phyloP scores from a whole-genome alignment of 2,329 filamentous ascomycete species.

The Alternaria triticina region DNA sequence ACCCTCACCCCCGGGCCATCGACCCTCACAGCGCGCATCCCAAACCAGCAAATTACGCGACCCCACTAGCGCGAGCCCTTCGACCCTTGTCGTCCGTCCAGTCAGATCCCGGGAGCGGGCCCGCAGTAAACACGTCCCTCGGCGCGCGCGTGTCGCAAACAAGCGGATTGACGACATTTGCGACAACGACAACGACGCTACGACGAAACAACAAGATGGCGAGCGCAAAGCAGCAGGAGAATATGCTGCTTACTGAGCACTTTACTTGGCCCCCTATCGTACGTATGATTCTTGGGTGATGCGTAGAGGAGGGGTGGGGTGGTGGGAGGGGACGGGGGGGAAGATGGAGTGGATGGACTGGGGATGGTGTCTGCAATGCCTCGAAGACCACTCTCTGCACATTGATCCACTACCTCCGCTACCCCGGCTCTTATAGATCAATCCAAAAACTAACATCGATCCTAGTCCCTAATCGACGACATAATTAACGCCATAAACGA shows the following conservation, averaged over 20 bases:
- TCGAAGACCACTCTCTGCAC: background rate
- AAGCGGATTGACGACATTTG: conserved; percentile 8
- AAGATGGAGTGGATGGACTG: background rate
- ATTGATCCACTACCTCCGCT: too few relatives aligned
- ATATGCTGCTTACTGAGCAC: conserved; percentile 85
- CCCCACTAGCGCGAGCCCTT: conserved; percentile 4
- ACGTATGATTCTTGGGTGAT: conserved; percentile 41
- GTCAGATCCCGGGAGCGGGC: conserved; percentile 11
- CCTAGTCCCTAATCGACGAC: conserved; percentile 89
- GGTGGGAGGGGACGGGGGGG: background rate
- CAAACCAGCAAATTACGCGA: conserved; percentile 2
- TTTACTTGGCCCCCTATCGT: conserved; percentile 93
- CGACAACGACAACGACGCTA: conserved; percentile 10
- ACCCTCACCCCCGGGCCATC: background rate
- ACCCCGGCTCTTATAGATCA: too few relatives aligned
- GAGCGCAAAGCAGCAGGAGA: conserved; percentile 54
- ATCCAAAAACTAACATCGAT: background rate
- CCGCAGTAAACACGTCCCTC: conserved; percentile 27
- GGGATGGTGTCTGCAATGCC: background rate
- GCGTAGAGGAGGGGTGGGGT: background rate
- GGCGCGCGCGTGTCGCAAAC: conserved; percentile 32
- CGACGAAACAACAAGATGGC: conserved; percentile 45
- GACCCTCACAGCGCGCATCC: background rate
- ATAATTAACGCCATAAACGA: conserved; percentile 97
- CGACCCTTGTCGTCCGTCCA: conserved; percentile 12